Conservation (phyloP, 2,329 filamentous ascomycete species). For the Esteya vermicola region DNA sequence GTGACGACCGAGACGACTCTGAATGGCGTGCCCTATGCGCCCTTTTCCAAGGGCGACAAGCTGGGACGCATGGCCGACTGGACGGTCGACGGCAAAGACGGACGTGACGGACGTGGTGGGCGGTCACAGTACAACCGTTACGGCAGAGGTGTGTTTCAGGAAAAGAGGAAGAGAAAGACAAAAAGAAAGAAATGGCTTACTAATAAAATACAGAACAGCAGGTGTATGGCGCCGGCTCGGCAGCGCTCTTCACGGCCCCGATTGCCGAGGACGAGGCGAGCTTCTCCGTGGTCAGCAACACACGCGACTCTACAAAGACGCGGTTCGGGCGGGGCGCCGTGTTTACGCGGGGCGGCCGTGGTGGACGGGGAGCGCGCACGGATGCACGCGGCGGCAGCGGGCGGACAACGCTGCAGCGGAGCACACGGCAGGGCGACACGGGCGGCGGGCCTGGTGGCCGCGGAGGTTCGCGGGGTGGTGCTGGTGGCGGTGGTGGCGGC, state of each 20-base stretch:
- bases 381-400: conserved; percentile 48
- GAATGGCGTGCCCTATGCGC: conserved; percentile 90
- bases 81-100: conserved; percentile 81
- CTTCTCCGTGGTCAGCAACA: conserved; percentile 97
- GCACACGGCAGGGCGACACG: conserved; percentile 48
- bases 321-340: conserved; percentile 82
- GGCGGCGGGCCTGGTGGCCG: conserved; percentile 42
- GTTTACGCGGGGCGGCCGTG: conserved; percentile 69
- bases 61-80: conserved; percentile 98
- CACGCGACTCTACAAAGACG: conserved; percentile 69
- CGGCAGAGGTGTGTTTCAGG: conserved; percentile 59
- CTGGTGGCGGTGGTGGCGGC: conserved; percentile 52
- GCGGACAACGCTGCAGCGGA: too few species aligned
- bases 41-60: conserved; percentile 98
- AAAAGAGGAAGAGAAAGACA: background rate
- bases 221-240: conserved; percentile 84
- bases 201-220: conserved; percentile 60
- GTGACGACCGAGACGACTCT: conserved; percentile 76
- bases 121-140: conserved; percentile 84
- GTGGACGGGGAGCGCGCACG: conserved; percentile 56
- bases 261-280: conserved; percentile 89
- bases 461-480: conserved; percentile 44
- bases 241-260: conserved; percentile 78
- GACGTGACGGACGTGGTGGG: conserved; percentile 55
- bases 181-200: background rate